phyloP scores from a whole-genome alignment of 805 yeast species.

The Pichia scutulata region DNA sequence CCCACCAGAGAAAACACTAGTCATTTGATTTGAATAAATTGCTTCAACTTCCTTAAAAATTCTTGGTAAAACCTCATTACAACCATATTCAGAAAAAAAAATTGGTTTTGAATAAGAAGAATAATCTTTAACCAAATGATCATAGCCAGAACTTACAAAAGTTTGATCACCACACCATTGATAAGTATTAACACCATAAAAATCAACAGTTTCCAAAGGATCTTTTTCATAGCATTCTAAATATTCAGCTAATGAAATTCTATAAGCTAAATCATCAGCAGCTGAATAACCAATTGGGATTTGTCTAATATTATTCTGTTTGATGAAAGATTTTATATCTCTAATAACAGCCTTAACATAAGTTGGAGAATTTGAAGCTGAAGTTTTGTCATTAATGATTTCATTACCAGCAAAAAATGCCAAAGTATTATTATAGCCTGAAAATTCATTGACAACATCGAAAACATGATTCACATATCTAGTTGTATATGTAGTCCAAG shows the following conservation, averaged over 20 bases:
- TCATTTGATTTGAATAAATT: conserved; percentile 66
- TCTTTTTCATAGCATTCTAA: conserved; percentile 62
- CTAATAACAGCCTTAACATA: conserved; percentile 72
- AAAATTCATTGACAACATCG: conserved; percentile 71
- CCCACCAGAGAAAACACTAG: conserved; percentile 75
- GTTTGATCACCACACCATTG: conserved; percentile 90
- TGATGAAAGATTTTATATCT: conserved; percentile 72
- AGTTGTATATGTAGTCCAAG: conserved; percentile 78
- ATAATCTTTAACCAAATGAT: conserved; percentile 63
- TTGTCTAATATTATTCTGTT: conserved; percentile 46
- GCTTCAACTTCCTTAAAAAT: conserved; percentile 67
- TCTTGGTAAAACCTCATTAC: conserved; percentile 77
- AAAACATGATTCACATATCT: conserved; percentile 70
- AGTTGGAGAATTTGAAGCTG: conserved; percentile 62
- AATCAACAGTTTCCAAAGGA: conserved; percentile 56
- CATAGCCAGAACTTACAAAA: conserved; percentile 69
- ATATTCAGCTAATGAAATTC: conserved; percentile 71
- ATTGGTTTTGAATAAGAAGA: conserved; percentile 64
- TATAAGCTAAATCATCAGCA: conserved; percentile 78
- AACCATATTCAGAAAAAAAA: conserved; percentile 87
- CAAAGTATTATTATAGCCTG: conserved; percentile 79
- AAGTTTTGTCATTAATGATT: conserved; percentile 68
- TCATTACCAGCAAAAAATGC: conserved; percentile 94
- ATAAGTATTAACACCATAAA: conserved; percentile 74
- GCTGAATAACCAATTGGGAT: conserved; percentile 96